phyloP scores from a whole-genome alignment of 2,329 filamentous ascomycete genomes.

The Cadophora luteo-olivacea region DNA sequence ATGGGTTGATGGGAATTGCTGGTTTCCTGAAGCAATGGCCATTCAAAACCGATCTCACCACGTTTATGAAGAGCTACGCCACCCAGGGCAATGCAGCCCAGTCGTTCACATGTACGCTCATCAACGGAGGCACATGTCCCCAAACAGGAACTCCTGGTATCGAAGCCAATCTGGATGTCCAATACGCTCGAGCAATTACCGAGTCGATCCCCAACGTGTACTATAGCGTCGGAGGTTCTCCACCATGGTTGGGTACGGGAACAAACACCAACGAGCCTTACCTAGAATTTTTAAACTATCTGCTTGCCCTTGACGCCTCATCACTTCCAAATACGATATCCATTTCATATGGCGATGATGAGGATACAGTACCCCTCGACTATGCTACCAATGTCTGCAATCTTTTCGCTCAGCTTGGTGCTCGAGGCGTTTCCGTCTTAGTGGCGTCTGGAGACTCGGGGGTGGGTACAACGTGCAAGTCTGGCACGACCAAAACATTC shows the following conservation, averaged over 20 bases:
- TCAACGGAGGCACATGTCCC: conserved; percentile 44
- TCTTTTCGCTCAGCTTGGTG: conserved; percentile 59
- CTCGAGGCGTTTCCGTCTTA: conserved; percentile 55
- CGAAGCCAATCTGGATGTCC: conserved; percentile 67
- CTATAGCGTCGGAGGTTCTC: conserved; percentile 63
- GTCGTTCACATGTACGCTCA: conserved; percentile 45
- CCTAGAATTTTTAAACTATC: conserved; percentile 64
- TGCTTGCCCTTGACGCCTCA: conserved; percentile 57
- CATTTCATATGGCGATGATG: conserved; percentile 62
- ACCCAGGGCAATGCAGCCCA: conserved; percentile 36
- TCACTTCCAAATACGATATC: conserved; percentile 65
- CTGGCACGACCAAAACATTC: conserved; percentile 51
- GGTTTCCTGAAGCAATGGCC: conserved; percentile 42
- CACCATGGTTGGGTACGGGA: conserved; percentile 54
- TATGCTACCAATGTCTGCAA: conserved; percentile 61
- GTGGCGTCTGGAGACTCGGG: conserved; percentile 57
- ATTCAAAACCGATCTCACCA: conserved; percentile 38
- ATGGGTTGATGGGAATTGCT: conserved; percentile 39
- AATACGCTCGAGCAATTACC: conserved; percentile 61
- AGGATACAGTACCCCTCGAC: conserved; percentile 57
- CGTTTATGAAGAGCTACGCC: conserved; percentile 40
- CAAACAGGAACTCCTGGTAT: conserved; percentile 29
- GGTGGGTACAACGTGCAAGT: conserved; percentile 45
- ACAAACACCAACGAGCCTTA: conserved; percentile 72
- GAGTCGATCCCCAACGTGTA: conserved; percentile 60